Conservation (phyloP, 2,329 filamentous ascomycete species). For the Cladophialophora psammophila region DNA sequence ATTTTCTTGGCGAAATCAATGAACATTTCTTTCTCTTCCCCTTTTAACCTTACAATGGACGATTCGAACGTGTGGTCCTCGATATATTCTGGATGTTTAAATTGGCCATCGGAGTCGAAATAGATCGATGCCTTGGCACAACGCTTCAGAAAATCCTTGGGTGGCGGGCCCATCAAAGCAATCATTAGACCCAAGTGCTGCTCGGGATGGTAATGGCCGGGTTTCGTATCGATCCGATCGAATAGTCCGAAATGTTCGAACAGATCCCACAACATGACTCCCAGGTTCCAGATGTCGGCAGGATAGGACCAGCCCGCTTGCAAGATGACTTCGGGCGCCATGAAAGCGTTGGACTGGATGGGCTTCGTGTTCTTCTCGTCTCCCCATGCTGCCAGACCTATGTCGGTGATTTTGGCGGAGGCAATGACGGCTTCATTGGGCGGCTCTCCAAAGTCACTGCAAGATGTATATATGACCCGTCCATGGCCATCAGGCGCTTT, state of each 20-base stretch:
- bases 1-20: constrained; percentile 46
- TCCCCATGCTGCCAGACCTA: constrained; percentile 48
- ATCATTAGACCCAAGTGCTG: constrained; percentile 54
- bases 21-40: constrained; percentile 45
- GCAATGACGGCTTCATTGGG: constrained; percentile 37
- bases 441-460: constrained; percentile 44
- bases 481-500: constrained; percentile 46
- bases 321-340: constrained; percentile 52
- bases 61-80: constrained; percentile 34
- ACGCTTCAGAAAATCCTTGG: constrained; percentile 46
- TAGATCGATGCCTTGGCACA: constrained; percentile 45
- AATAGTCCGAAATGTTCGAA: constrained; percentile 50
- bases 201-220: constrained; percentile 49
- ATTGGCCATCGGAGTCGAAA: constrained; percentile 37
- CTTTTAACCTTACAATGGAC: constrained; percentile 40
- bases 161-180: constrained; percentile 51
- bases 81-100: constrained; percentile 37
- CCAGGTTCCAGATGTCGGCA: constrained; percentile 53
- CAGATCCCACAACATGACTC: constrained; percentile 51
- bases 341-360: constrained; percentile 56
- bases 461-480: constrained; percentile 47
- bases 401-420: constrained; percentile 48
- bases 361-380: constrained; percentile 53
- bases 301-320: constrained; percentile 49
- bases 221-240: constrained; percentile 45